Conservation (phyloP, 495 filamentous ascomycete species). For the Lophium mytilinum region DNA sequence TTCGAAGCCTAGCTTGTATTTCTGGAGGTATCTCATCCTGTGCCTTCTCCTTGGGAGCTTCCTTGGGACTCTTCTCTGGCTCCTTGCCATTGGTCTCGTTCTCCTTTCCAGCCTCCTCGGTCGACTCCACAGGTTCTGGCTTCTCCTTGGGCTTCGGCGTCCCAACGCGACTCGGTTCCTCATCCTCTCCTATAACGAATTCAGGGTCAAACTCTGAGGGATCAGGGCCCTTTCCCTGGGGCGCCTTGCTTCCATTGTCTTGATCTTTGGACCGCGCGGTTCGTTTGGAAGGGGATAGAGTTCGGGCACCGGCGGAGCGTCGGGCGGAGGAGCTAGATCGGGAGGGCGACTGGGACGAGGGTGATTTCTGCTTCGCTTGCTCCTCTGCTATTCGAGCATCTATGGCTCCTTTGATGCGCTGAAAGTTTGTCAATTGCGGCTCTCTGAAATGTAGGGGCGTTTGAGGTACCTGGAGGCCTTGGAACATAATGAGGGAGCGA, state of each 20-base stretch:
- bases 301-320: conserved; percentile 40
- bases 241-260: conserved; percentile 43
- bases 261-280: conserved; percentile 37
- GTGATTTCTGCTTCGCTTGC: conserved; percentile 61
- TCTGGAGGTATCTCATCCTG: conserved; percentile 65
- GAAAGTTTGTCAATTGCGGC: conserved; percentile 6
- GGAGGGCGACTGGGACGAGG: conserved; percentile 43
- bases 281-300: conserved; percentile 47
- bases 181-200: conserved; percentile 75
- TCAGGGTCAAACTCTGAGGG: conserved; percentile 77
- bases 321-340: conserved; percentile 41
- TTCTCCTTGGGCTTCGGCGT: conserved; percentile 40
- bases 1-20: conserved; percentile 59
- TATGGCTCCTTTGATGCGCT: conserved; percentile 82
- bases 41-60: conserved; percentile 26
- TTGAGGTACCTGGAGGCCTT: conserved; percentile 19
- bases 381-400: conserved; percentile 83
- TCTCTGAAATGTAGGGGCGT: neutral
- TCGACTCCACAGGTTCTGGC: conserved; percentile 1
- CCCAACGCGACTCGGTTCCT: conserved; percentile 46
- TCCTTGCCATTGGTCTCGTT: conserved; percentile 19
- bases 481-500: conserved; percentile 14
- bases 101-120: conserved; percentile 15
- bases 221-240: conserved; percentile 53
- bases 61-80: conserved; percentile 24